These are phyloP conservation scores for Cytospora piceicola DNA, from an alignment of 2,329 filamentous ascomycete species.

Conservation along the genomic window DNA sequence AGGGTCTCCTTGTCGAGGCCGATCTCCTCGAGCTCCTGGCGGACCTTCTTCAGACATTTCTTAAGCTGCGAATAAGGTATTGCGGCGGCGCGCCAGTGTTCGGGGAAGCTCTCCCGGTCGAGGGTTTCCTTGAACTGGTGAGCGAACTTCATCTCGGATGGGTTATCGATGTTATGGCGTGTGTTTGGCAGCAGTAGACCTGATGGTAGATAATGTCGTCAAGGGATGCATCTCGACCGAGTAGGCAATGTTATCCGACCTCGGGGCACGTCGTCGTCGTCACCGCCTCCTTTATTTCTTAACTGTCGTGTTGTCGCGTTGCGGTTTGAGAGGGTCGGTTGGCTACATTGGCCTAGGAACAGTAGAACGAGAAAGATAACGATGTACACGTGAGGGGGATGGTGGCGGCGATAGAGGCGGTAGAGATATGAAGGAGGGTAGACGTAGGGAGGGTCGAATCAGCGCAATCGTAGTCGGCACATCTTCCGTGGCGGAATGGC, in stretches of 20 bases:
- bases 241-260: not conserved
- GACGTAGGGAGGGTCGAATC: not conserved
- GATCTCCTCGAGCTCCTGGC: constrained; percentile 69
- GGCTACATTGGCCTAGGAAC: not conserved
- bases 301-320: not conserved
- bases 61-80: constrained; percentile 86
- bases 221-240: constrained; percentile 22
- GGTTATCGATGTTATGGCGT: constrained; percentile 1
- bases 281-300: no score
- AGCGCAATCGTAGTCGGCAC: constrained; percentile 4
- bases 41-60: constrained; percentile 84
- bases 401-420: not conserved
- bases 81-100: constrained; percentile 72
- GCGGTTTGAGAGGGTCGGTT: not conserved
- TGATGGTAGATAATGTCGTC: constrained; percentile 13
- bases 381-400: not conserved
- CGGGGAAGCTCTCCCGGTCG: constrained; percentile 72
- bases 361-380: not conserved
- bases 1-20: constrained; percentile 75
- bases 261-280: not conserved
- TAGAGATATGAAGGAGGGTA: not conserved
- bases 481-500: not conserved
- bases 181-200: constrained; percentile 7
- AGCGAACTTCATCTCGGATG: constrained; percentile 77
- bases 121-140: constrained; percentile 75